Percentiles rank a stretch among this genome's conserved stretches.
phyloP scores from a whole-genome alignment of 2,329 filamentous ascomycete genomes.

The Chaetomium sp. region DNA sequence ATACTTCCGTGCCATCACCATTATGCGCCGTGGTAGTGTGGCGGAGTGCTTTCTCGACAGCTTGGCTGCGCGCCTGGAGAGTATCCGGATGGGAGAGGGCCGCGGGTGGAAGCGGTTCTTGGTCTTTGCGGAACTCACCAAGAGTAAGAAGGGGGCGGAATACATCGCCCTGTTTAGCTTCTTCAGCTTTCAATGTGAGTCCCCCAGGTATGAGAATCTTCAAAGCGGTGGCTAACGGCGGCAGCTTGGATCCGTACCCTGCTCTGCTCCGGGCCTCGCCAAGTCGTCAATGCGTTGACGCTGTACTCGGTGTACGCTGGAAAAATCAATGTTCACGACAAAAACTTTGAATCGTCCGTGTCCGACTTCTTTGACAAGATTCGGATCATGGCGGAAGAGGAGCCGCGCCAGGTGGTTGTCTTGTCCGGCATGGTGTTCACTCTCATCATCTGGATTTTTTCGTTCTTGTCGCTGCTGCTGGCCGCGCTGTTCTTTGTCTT shows the following conservation, averaged over 20 bases:
- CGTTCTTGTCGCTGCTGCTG: conserved; percentile 65
- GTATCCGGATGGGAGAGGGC: conserved; percentile 65
- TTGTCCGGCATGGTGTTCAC: conserved; percentile 91
- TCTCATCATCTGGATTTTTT: conserved; percentile 80
- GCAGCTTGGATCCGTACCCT: conserved; percentile 81
- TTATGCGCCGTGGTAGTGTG: conserved; percentile 78
- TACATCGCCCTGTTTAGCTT: conserved; percentile 89
- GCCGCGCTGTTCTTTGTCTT: conserved; percentile 74
- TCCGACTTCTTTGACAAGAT: conserved; percentile 80
- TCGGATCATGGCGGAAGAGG: conserved; percentile 60
- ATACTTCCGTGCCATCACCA: conserved; percentile 69
- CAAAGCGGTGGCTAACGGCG: conserved; percentile 14
- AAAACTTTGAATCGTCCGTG: conserved; percentile 55
- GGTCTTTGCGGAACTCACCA: conserved; percentile 87
- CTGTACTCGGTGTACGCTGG: conserved; percentile 76
- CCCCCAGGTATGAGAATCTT: too few relatives aligned
- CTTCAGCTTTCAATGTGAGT: conserved; percentile 62
- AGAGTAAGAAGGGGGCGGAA: conserved; percentile 83
- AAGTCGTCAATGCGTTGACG: conserved; percentile 84
- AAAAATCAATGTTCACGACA: conserved; percentile 57
- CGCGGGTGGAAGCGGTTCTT: conserved; percentile 83
- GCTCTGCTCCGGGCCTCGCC: conserved; percentile 84
- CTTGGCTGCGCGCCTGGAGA: conserved; percentile 77
- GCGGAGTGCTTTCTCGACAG: conserved; percentile 88
- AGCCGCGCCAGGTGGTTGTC: conserved; percentile 74